Evolutionary conservation across 768 basidiomycete genomes (phyloP), one percentile per base, ranked within the genome.

Genomic region (Xanthoconium purpureum): DNA sequence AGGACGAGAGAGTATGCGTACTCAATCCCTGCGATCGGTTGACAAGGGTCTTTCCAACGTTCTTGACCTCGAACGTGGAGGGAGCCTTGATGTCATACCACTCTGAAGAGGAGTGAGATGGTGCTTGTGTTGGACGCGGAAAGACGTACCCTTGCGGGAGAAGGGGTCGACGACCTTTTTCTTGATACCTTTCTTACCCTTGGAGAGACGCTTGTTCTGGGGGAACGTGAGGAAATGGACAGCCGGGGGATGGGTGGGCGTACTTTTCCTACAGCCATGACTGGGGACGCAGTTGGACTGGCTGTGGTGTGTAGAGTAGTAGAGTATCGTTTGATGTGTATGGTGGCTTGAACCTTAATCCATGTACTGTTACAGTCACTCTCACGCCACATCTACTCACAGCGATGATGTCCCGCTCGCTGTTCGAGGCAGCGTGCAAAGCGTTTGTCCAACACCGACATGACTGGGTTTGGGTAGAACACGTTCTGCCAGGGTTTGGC

Each of bases 111-210:
- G 18, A 35, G 37, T 68, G 50, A 51, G 56, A 43, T 39, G 32
- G 5, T 3, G 39, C 6, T 35, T 24, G 11, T 8, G n/a, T 28
- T 6, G 35, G 35, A 56, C 45, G 47, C 48, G 59, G 28, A 55
- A 20, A 38, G 14, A 57, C 68, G 63, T 67, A 95, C 96, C 96
- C 80, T 99, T 99, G 82, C 97, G 88, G 64, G 96, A 88, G 89
- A 99, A 97, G 62, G 97, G 94, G 84, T 99, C 97, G 61, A 99
- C 94, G 74, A 97, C 94, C 88, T 98, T 97, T 83, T 98, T 99
- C 94, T 99, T 99, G 82, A 98, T 88, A 74, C 93, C 94, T 82
- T 95, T 95, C 85, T 95, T 95, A 69, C 94, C 94, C 81, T 97
- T 97, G 48, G 94, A 94, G 66, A 95, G 84, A 73, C 94, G 88